Percentiles rank a stretch among this genome's conserved stretches.
These are phyloP conservation scores for Blastocystis hominis DNA, from an alignment of 352 stramenopile species.

Conservation along the genomic window DNA sequence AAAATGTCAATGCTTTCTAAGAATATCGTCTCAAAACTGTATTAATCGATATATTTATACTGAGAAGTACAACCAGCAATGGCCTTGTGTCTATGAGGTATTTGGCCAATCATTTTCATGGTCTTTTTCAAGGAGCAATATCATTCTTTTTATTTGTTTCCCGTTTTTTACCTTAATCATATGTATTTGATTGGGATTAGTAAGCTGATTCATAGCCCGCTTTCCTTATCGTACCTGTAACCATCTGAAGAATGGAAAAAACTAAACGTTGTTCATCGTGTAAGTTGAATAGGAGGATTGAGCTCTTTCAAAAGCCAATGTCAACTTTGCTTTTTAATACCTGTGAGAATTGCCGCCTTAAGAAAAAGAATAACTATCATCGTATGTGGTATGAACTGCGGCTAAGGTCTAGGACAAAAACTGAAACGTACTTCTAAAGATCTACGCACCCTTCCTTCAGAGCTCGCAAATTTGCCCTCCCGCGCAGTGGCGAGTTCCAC, in stretches of 20 bases:
- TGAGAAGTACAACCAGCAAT: too few relatives aligned
- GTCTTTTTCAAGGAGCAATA: too few relatives aligned
- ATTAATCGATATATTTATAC: too few relatives aligned
- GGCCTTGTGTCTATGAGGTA: too few relatives aligned
- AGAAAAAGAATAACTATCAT: conserved; percentile 53
- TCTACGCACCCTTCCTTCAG: neutral
- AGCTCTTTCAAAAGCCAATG: conserved; percentile 28
- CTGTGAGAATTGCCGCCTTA: conserved; percentile 35
- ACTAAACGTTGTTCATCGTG: conserved; percentile 37
- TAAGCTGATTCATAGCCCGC: too few relatives aligned
- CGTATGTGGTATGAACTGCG: neutral
- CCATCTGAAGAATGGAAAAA: conserved; percentile 24
- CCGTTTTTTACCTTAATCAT: too few relatives aligned
- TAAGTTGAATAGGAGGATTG: conserved; percentile 35
- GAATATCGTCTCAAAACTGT: too few relatives aligned
- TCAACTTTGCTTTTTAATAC: conserved; percentile 44
- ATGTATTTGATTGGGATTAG: too few relatives aligned
- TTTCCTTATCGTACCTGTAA: neutral
- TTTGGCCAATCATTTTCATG: too few relatives aligned
- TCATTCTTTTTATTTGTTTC: too few relatives aligned
- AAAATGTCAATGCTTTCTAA: too few relatives aligned
- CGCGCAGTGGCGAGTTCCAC: neutral
- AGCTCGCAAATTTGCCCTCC: neutral
- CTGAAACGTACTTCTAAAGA: neutral
- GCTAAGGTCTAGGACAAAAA: neutral